Evolutionary conservation across 352 stramenopile species (phyloP).

Genomic region (Phytophthora sojae): DNA sequence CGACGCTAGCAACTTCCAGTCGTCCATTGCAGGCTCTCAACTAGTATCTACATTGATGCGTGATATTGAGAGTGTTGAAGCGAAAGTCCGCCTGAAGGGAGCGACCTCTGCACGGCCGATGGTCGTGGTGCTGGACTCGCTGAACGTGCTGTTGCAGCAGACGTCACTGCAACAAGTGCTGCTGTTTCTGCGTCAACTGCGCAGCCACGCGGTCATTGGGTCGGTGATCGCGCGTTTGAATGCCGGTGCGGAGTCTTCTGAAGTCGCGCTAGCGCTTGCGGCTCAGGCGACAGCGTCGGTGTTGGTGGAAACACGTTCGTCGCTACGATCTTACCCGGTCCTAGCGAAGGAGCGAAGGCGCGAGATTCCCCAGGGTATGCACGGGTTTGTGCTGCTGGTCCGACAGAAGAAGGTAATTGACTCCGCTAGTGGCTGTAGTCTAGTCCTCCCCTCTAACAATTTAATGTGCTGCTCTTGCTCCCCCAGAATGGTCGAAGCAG

Average conservation of each 20-base stretch:
- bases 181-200: constrained; percentile 51
- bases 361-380: constrained; percentile 64
- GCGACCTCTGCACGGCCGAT: constrained; percentile 42
- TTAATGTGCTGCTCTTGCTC: background rate
- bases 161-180: constrained; percentile 52
- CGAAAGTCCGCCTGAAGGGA: constrained; percentile 1
- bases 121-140: constrained; percentile 70
- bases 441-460: constrained; percentile 5
- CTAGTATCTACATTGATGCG: constrained; percentile 40
- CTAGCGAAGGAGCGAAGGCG: constrained; percentile 67
- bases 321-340: constrained; percentile 62
- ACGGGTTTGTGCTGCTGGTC: constrained; percentile 65
- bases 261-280: constrained; percentile 38
- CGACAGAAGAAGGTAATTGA: constrained; percentile 71
- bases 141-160: constrained; percentile 68
- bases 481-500: constrained; percentile 72
- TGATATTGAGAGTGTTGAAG: constrained; percentile 37
- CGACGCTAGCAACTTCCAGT: constrained; percentile 37
- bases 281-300: constrained; percentile 56
- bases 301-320: constrained; percentile 64
- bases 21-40: constrained; percentile 9
- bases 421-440: background rate
- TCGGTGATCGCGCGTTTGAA: constrained; percentile 63
- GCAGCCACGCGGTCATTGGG: constrained; percentile 38
- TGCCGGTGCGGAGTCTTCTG: constrained; percentile 31